A percentile compares a stretch with the other conserved stretches of the same genome.
Conservation (phyloP, 768 basidiomycete genomes). For the Tephrocybe sp. region DNA sequence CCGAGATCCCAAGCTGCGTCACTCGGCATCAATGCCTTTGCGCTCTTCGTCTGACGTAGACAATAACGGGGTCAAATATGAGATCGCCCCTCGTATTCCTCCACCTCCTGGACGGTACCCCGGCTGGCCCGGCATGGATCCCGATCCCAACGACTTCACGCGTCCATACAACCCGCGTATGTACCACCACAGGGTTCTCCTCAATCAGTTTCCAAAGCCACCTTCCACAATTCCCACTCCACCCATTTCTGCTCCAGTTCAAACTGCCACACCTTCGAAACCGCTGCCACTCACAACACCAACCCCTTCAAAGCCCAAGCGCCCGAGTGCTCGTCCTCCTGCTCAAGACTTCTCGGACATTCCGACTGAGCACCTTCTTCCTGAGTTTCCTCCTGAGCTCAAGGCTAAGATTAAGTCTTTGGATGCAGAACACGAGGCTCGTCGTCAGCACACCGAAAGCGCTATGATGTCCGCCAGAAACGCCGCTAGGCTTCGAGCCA, state of each 20-base stretch:
- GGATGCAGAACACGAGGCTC: background rate
- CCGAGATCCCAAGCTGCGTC: constrained; percentile 11
- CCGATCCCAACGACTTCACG: constrained; percentile 1
- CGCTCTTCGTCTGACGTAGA: constrained; percentile 19
- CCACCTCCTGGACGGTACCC: background rate
- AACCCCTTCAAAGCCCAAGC: too few species aligned
- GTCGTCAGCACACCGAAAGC: background rate
- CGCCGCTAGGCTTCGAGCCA: background rate
- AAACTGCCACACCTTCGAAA: too few species aligned
- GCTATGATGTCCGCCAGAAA: background rate
- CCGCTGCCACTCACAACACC: background rate
- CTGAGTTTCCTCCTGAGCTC: constrained; percentile 4
- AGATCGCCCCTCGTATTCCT: background rate
- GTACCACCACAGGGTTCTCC: constrained; percentile 9
- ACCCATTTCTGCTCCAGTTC: too few species aligned
- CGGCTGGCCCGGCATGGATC: constrained; percentile 6
- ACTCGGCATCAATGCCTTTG: constrained; percentile 24
- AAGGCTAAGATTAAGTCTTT: constrained; percentile 13
- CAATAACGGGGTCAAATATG: background rate
- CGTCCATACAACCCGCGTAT: background rate
- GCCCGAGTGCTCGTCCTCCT: constrained; percentile 8
- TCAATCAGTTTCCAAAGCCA: constrained; percentile 14
- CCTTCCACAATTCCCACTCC: constrained; percentile 1
- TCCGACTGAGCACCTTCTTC: constrained; percentile 6
- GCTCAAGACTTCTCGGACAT: constrained; percentile 7